Percentiles rank a stretch among this genome's conserved stretches.
Conservation (phyloP, 345 rosid genomes). For the Populus tremula region DNA sequence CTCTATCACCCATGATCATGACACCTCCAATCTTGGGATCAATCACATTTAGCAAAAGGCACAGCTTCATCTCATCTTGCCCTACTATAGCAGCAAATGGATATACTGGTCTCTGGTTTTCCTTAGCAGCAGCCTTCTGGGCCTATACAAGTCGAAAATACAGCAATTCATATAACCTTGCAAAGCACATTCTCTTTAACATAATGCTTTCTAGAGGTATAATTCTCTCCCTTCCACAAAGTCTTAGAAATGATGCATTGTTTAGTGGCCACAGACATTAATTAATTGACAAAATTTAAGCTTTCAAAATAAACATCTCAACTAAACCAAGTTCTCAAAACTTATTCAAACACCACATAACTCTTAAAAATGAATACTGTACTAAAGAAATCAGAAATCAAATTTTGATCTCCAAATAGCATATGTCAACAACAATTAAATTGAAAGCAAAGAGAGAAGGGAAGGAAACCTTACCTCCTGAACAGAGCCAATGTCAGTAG, state of each 20-base stretch:
- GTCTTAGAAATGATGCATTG: not conserved
- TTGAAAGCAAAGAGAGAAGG: not conserved
- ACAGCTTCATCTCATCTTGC: constrained; percentile 95
- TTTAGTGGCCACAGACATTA: too few relatives aligned
- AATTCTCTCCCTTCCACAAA: not conserved
- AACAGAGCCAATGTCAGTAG: constrained; percentile 66
- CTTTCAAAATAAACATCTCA: not conserved
- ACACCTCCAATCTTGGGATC: constrained; percentile 98
- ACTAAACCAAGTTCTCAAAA: not conserved
- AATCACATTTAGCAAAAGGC: constrained; percentile 84
- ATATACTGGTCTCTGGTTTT: constrained; percentile 79
- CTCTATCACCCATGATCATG: constrained; percentile 97
- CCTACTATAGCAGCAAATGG: constrained; percentile 96
- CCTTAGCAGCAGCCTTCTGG: constrained; percentile 52
- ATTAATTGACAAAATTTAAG: not conserved
- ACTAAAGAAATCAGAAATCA: not conserved
- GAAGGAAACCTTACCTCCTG: constrained; percentile 48
- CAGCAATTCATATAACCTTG: constrained; percentile 6
- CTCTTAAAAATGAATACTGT: not conserved
- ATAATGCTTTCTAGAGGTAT: not conserved
- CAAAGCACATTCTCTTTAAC: not conserved
- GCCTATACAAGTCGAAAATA: constrained; percentile 35
- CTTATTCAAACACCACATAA: not conserved
- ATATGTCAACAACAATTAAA: not conserved
- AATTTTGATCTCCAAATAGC: not conserved